These are phyloP conservation scores for Steccherinum ochraceum DNA, from an alignment of 768 basidiomycete genomes.

Conservation along the genomic window DNA sequence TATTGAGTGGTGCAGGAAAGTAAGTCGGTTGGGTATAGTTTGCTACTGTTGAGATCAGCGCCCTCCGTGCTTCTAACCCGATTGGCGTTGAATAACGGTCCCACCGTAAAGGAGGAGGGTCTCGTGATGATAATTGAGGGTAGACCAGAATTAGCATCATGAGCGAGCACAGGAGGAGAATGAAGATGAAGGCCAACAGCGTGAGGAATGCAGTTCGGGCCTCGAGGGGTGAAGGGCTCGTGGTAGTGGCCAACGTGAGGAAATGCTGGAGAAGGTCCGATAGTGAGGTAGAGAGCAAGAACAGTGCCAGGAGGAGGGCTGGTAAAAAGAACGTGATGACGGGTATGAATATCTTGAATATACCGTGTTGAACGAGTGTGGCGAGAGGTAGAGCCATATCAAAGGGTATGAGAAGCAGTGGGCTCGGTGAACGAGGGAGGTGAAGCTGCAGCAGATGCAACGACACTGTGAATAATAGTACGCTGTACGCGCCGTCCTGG, in stretches of 20 bases:
- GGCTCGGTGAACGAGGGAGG: constrained; percentile 37
- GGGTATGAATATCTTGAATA: constrained; percentile 33
- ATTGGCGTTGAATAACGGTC: constrained; percentile 40
- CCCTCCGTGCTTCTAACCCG: constrained; percentile 38
- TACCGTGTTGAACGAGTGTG: constrained; percentile 31
- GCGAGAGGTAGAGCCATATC: constrained; percentile 38
- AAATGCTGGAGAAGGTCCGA: constrained; percentile 28
- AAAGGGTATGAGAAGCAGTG: constrained; percentile 35
- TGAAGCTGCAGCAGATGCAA: constrained; percentile 42
- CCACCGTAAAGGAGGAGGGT: constrained; percentile 27
- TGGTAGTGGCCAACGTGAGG: constrained; percentile 6
- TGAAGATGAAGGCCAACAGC: constrained; percentile 29
- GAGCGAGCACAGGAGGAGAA: constrained; percentile 28
- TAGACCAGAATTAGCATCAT: constrained; percentile 28
- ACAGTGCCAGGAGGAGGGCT: constrained; percentile 33
- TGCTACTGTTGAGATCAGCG: constrained; percentile 30
- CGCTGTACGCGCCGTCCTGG: constrained; percentile 31
- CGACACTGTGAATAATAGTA: constrained; percentile 34
- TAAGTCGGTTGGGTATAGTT: constrained; percentile 28
- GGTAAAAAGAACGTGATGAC: constrained; percentile 43
- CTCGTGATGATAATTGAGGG: constrained; percentile 8
- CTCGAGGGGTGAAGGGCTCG: constrained; percentile 38
- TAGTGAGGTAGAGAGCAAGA: constrained; percentile 44
- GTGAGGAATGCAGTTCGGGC: constrained; percentile 38
- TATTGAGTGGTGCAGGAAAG: constrained; percentile 50